phyloP scores from a whole-genome alignment of 805 yeast species.

The Candida odintsovae region DNA sequence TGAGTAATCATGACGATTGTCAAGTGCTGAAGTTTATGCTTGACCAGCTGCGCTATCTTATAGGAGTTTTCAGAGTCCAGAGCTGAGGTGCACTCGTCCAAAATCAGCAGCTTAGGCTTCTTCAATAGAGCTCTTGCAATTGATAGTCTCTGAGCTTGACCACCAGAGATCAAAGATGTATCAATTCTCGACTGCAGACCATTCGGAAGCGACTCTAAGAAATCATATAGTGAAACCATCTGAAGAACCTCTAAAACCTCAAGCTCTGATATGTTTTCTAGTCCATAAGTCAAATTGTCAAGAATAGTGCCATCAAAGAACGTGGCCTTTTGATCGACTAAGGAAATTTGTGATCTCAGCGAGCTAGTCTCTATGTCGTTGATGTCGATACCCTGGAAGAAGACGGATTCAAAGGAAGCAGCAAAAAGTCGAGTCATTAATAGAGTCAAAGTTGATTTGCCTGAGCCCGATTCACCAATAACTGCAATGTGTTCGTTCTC shows the following conservation, averaged over 20 bases:
- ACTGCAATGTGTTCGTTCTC: slow-evolving; percentile 55
- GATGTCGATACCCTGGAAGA: slow-evolving; percentile 44
- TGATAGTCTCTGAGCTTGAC: slow-evolving; percentile 82
- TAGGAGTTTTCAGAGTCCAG: slow-evolving; percentile 61
- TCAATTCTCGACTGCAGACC: slow-evolving; percentile 59
- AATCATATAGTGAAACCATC: slow-evolving; percentile 46
- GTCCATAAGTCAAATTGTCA: slow-evolving; percentile 68
- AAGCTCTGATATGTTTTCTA: slow-evolving; percentile 26
- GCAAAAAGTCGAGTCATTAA: slow-evolving; percentile 51
- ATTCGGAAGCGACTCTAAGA: slow-evolving; percentile 47
- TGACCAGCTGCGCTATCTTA: slow-evolving; percentile 45
- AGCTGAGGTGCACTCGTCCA: slow-evolving; percentile 91
- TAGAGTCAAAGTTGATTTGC: slow-evolving; percentile 73
- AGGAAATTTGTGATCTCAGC: slow-evolving; percentile 49
- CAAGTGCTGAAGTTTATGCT: slow-evolving; percentile 32
- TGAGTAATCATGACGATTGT: slow-evolving; percentile 69
- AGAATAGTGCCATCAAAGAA: slow-evolving; percentile 69
- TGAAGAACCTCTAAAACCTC: slow-evolving; percentile 36
- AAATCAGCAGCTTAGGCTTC: slow-evolving; percentile 49
- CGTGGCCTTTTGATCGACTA: slow-evolving; percentile 71
- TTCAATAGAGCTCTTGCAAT: slow-evolving; percentile 77
- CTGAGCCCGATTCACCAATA: slow-evolving; percentile 86
- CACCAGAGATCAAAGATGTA: slow-evolving; percentile 63
- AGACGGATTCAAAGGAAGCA: slow-evolving; percentile 33
- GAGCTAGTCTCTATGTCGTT: slow-evolving; percentile 36